phyloP scores from a whole-genome alignment of 495 filamentous ascomycete genomes.

The Penicillium lagena region DNA sequence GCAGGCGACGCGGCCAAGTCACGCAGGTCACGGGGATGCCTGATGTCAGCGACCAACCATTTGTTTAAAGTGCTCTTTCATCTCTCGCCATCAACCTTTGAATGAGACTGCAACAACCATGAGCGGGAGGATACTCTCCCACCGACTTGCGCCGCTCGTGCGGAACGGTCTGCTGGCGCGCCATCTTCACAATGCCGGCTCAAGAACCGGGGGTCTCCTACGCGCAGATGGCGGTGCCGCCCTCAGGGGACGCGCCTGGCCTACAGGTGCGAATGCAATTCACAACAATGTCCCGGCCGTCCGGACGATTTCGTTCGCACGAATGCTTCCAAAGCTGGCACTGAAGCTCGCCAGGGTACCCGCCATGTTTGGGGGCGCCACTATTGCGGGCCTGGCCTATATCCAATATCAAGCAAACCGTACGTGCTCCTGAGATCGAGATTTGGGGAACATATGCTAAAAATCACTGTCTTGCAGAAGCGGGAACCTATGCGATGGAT shows the following conservation, averaged over 20 bases:
- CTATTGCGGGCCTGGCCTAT: conserved; percentile 82
- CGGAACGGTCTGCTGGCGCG: conserved; percentile 57
- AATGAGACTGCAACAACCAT: conserved; percentile 47
- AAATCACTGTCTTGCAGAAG: conserved; percentile 50
- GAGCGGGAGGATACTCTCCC: conserved; percentile 78
- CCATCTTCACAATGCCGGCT: conserved; percentile 55
- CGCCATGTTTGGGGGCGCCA: conserved; percentile 83
- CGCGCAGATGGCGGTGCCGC: conserved; percentile 57
- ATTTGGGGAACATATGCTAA: conserved; percentile 5
- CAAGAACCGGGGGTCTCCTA: conserved; percentile 61
- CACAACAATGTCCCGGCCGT: conserved; percentile 79
- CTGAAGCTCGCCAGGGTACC: conserved; percentile 82
- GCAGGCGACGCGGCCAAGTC: conserved; percentile 26
- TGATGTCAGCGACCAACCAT: conserved; percentile 22
- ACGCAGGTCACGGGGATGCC: conserved; percentile 31
- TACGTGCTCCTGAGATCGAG: conserved; percentile 38
- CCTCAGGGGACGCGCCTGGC: conserved; percentile 62
- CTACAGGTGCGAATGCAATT: conserved; percentile 64
- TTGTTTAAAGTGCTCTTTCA: conserved; percentile 15
- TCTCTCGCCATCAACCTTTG: conserved; percentile 11
- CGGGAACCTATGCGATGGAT: conserved; percentile 81
- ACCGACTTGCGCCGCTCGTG: conserved; percentile 60
- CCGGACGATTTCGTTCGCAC: conserved; percentile 77
- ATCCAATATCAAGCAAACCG: conserved; percentile 93
- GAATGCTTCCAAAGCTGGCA: conserved; percentile 81